Base-by-base conservation (phyloP, 129 eudicot genomes). In the Escallonia herrerae region DNA sequence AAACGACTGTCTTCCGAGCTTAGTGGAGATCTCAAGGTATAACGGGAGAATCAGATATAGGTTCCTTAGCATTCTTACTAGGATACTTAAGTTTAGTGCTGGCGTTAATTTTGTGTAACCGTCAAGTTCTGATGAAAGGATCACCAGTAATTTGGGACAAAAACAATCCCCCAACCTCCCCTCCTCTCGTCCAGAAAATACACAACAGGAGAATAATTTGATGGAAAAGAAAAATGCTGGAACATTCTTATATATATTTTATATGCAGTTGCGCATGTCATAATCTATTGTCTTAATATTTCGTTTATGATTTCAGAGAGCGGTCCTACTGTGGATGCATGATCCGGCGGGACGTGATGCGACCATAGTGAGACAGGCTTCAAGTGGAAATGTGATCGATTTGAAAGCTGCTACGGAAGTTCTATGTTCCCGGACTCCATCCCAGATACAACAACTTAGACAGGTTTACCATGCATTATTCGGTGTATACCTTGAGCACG, bases 291-390 rank as follows among this genome's bases (percentile, higher is more conserved):
- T 45, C 44, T 68, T n/a, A 59, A 8, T 57, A 37, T 51, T 60
- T 48, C 33, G 33, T 56, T 40, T 41, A 76, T 66, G 62, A 15
- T 81, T 83, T 69, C 89, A 90, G 97, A 76, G 68, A 84, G 91
- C 89, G 4, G 70, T 90, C 49, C 44, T 82, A 15, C 85, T 82
- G 15, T 90, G 95, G 97, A 64, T 90, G 91, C 80, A 80, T 64
- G 91, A 86, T 76, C 97, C 95, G 40, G 95, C 87, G 10, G 58
- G 72, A 59, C 74, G 91, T 15, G 97, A 90, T 78, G 97, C 97
- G 56, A 74, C 77, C 10, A 65, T 87, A 62, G 65, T 90, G 54
- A 63, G 78, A 43, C 76, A 80, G n/a, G 82, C 87, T 46, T 74
- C 84, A 70, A 57, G 76, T 22, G 74, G 78, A 13, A 72, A 72